These are phyloP conservation scores for Ophiocordyceps camponoti-floridani DNA, from an alignment of 2,329 filamentous ascomycete species.

Conservation along the genomic window DNA sequence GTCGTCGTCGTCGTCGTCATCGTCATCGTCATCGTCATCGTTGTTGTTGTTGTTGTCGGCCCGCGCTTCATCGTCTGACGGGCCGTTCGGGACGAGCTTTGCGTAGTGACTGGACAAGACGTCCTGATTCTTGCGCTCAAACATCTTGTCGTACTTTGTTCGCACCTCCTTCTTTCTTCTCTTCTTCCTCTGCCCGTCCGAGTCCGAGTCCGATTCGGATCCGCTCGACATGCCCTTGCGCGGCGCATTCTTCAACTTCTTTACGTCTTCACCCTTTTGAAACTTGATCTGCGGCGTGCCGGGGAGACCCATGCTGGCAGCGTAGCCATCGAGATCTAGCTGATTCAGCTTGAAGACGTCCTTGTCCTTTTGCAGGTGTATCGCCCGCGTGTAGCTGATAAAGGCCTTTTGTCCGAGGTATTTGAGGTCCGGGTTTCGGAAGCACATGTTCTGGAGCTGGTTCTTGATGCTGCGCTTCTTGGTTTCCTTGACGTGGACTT, in stretches of 20 bases:
- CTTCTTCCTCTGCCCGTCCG: conserved; percentile 36
- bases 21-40: conserved; percentile 9
- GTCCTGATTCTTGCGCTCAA: conserved; percentile 90
- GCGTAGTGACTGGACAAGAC: conserved; percentile 87
- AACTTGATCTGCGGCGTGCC: conserved; percentile 90
- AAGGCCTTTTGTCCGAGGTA: conserved; percentile 95
- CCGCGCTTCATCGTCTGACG: conserved; percentile 6
- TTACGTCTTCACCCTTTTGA: conserved; percentile 74
- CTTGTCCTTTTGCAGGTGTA: conserved; percentile 82
- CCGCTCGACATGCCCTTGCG: conserved; percentile 47
- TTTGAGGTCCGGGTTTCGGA: conserved; percentile 84
- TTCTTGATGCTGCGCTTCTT: conserved; percentile 77
- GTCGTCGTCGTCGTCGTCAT: conserved; percentile 42
- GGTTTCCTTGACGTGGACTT: conserved; percentile 71
- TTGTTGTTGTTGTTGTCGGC: conserved; percentile 5
- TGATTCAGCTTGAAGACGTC: conserved; percentile 74
- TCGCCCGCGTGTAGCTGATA: conserved; percentile 68
- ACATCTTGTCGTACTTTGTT: conserved; percentile 97
- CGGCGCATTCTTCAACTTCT: conserved; percentile 72
- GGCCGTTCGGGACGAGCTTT: conserved; percentile 54
- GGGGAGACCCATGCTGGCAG: conserved; percentile 69
- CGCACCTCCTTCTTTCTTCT: conserved; percentile 58
- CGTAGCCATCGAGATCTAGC: conserved; percentile 72
- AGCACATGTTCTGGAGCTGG: conserved; percentile 85
- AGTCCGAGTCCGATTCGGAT: conserved; percentile 37